Base-by-base conservation (phyloP, 768 basidiomycete genomes). In the Lactarius hatsudake region DNA sequence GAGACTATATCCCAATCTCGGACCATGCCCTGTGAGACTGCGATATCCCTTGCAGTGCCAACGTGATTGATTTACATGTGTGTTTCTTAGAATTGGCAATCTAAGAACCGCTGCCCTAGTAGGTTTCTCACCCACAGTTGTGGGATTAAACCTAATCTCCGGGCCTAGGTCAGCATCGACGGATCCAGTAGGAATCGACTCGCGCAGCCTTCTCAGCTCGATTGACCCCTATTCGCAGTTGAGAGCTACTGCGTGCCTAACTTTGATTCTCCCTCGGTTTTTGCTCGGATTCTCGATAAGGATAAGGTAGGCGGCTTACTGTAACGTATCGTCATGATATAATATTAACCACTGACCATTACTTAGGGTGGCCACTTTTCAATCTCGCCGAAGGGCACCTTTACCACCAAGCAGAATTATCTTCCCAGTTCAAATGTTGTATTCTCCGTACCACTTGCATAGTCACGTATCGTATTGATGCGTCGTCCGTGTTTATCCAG, bases 211-310 rank as follows among this genome's bases (percentile, higher is more conserved):
- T 7, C 26, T 28, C 40, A 26, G 30, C 18, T 13, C 18, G 17
- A 57, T 38, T 65, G 45, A 68, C 64, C 28, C 38, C 36, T 20
- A 13, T 40, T 61, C 51, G 28, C 65, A 93, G 91, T 96, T 69
- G 95, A 96, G 76, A 92, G 90, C 69, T 95, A 94, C 76, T 97
- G 95, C 72, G 84, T 96, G 32, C 94, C 94, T 1, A 83, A 95
- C 79, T 96, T 97, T 75, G 95, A 97, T 76, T 95, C 93, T 1
- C 95, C 95, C 4, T 94, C 91, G 20, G 82, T 96, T 59, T 96
- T 96, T 70, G 94, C 94, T 8, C 86, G 94, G 9, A 92, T 94
- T 71, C 82, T 94, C 7, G 92, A 94, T 80, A 93, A 93, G 73
- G 79, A 93, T 75, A 93, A 91, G 76, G 83, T 80, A 32, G 32